A percentile compares a stretch with the other conserved stretches of the same genome.
Evolutionary conservation across 2,329 filamentous ascomycete genomes (phyloP).

Genomic region (Colletotrichum paranaense): DNA sequence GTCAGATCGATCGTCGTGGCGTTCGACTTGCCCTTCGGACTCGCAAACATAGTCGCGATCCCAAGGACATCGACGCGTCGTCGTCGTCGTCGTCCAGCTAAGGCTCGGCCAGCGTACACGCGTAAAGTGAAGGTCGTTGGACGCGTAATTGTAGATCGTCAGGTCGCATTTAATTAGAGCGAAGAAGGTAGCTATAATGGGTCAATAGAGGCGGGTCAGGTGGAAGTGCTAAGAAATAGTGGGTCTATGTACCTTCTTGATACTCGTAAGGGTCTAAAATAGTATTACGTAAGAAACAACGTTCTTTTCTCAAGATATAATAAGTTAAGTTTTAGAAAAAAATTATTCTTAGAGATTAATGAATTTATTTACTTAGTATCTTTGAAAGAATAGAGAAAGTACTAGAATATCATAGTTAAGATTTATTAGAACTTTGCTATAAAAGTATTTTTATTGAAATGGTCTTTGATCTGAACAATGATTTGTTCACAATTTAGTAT

Average conservation of each 20-base stretch:
- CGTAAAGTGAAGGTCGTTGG: not conserved
- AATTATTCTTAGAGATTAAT: too few relatives aligned
- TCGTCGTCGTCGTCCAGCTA: not conserved
- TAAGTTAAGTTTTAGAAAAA: too few relatives aligned
- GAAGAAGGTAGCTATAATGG: not conserved
- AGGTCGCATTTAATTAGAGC: not conserved
- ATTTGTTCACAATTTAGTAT: too few relatives aligned
- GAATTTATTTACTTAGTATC: too few relatives aligned
- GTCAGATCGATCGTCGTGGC: not conserved
- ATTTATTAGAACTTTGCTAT: too few relatives aligned
- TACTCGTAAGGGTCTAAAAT: fast-evolving
- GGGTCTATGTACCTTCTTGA: not conserved
- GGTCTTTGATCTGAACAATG: too few relatives aligned
- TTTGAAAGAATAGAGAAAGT: too few relatives aligned
- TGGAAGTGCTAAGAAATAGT: not conserved
- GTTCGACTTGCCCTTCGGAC: not conserved
- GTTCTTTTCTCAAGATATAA: not conserved
- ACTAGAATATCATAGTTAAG: too few relatives aligned
- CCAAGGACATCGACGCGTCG: not conserved
- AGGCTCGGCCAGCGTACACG: not conserved
- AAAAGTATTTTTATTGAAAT: too few relatives aligned
- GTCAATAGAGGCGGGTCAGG: not conserved
- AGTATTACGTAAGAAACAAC: not conserved
- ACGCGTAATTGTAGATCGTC: not conserved
- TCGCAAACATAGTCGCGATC: not conserved